Evolutionary conservation across 306 rosid species (phyloP).

Genomic region (Mucuna pruriens): DNA sequence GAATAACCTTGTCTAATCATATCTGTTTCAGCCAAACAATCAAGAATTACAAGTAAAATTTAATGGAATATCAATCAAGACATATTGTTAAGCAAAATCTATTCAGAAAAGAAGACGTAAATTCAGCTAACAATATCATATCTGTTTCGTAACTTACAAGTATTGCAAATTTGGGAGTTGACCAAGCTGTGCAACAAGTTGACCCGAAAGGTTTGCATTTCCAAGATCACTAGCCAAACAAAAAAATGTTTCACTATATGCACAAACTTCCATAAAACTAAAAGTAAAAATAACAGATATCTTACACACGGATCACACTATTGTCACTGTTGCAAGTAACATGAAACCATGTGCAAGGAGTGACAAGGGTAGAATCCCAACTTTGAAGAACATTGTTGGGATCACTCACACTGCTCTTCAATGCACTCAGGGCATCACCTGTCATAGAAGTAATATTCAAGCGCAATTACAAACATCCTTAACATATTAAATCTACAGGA

Average conservation of each 20-base stretch:
- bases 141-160: constrained; percentile 59
- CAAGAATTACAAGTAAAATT: background rate
- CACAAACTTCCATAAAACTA: background rate
- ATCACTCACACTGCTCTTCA: constrained; percentile 57
- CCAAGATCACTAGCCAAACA: constrained; percentile 70
- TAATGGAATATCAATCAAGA: background rate
- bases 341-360: constrained; percentile 87
- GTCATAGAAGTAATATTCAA: constrained; percentile 1
- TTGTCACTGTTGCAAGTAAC: constrained; percentile 65
- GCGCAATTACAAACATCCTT: background rate
- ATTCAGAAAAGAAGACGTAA: background rate
- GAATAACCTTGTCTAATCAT: background rate
- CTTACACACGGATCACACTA: constrained; percentile 78
- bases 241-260: background rate
- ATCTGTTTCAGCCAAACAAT: background rate
- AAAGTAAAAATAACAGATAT: constrained; percentile 18
- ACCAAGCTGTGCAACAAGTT: constrained; percentile 67
- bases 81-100: background rate
- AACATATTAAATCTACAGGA: background rate
- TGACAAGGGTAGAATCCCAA: constrained; percentile 76
- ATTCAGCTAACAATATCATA: background rate
- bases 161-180: constrained; percentile 66
- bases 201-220: constrained; percentile 76
- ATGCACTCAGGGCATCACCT: constrained; percentile 74
- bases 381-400: constrained; percentile 66